phyloP scores from a whole-genome alignment of 495 filamentous ascomycete genomes.

The Annulohypoxylon nitens region DNA sequence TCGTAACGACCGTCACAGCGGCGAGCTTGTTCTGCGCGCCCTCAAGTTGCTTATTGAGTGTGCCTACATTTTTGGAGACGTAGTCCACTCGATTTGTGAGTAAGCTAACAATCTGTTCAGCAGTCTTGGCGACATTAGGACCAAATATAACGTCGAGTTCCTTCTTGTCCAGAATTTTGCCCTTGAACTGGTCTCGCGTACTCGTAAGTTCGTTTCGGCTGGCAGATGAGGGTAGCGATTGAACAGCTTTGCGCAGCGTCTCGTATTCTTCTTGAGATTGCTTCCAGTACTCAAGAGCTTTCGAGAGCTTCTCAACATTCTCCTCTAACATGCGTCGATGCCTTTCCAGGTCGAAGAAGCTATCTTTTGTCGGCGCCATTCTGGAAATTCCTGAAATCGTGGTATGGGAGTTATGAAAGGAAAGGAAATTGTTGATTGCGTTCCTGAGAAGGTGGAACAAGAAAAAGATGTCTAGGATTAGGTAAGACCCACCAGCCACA shows the following conservation, averaged over 20 bases:
- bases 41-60: conserved; percentile 76
- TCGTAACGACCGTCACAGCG: conserved; percentile 59
- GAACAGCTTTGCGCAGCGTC: conserved; percentile 82
- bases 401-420: neutral
- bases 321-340: conserved; percentile 81
- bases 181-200: conserved; percentile 58
- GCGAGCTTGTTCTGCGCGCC: conserved; percentile 75
- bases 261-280: conserved; percentile 93
- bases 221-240: conserved; percentile 63
- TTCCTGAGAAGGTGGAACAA: neutral
- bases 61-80: conserved; percentile 81
- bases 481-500: neutral
- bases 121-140: conserved; percentile 60
- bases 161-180: conserved; percentile 61
- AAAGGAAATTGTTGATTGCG: neutral
- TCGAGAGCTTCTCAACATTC: conserved; percentile 77
- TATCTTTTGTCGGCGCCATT: conserved; percentile 55
- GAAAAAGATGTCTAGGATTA: neutral
- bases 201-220: conserved; percentile 65
- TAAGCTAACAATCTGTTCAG: conserved; percentile 74
- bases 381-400: conserved; percentile 5
- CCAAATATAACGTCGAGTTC: conserved; percentile 76
- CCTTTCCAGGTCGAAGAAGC: conserved; percentile 73
- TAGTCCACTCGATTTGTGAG: conserved; percentile 87
- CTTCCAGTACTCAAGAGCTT: conserved; percentile 87